Base-by-base conservation (phyloP, 805 yeast species). In the Pichia deserticola region DNA sequence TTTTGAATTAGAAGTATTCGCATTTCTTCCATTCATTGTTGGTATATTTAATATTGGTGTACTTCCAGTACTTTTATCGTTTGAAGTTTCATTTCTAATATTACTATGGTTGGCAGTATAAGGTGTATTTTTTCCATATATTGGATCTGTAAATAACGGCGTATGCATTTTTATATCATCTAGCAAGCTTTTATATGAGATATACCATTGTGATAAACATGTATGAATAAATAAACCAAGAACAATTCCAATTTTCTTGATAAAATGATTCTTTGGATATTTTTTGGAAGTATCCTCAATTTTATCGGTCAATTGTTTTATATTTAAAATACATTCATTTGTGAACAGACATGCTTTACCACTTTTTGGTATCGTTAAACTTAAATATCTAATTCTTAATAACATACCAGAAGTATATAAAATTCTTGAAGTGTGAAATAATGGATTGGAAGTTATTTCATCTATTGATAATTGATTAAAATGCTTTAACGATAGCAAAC, bases 381-480 rank as follows among this genome's bases (percentile, higher is more conserved):
- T 72, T 42, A 78, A 65, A 61, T 75, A 81, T 35, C 87, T 64
- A 40, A 81, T 62, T 48, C 84, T 71, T 48, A 82, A 63, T 30
- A 82, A 66, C 73, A 81, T 75, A 7, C 88, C 89, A 0, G 82
- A 78, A 0, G 84, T 79, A 58, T 81, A 82, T n/a, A 81, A 72
- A 36, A 81, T 68, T 54, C 87, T 69, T 2, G 84, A 69, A 34
- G 75, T 73, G 54, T 76, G 78, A 49, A 78, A 73, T 40, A 82
- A 64, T 5, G 90, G 90, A 50, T 78, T 68, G 3, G 74, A 64
- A 0, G 84, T 76, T 25, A 83, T 67, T n/a, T 71, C 67, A n/a
- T 67, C 72, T 6, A 69, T 67, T 2, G 72, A 56, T 50, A 78
- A 65, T 60, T 64, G 67, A 53, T 69, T 68, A 62, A 71, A 81